These are phyloP conservation scores for Triticum timopheevii DNA, from an alignment of 176 grass and related monocot species.

Conservation along the genomic window DNA sequence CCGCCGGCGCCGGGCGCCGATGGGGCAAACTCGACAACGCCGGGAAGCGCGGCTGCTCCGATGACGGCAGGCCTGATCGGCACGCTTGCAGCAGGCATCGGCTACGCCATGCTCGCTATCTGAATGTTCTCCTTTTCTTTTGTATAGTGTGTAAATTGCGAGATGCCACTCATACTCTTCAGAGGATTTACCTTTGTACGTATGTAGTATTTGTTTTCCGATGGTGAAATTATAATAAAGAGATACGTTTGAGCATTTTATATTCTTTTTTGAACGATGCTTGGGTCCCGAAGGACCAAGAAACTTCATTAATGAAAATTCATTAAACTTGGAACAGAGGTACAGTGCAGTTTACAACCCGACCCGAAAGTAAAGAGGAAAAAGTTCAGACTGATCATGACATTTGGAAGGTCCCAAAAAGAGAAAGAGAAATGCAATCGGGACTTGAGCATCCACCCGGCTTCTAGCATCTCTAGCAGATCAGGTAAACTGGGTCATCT, in stretches of 20 bases:
- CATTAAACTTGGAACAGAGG: no score
- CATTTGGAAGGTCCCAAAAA: no score
- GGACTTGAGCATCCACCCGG: no score
- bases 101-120: conserved; percentile 34
- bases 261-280: no score
- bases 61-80: conserved; percentile 20
- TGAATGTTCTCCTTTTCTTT: neutral
- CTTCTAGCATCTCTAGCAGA: no score
- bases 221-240: neutral
- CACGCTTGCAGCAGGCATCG: conserved; percentile 44
- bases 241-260: neutral
- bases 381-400: no score
- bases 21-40: neutral
- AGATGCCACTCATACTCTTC: neutral
- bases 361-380: no score
- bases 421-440: no score
- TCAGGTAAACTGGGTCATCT: no score
- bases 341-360: no score
- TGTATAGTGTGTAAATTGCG: neutral
- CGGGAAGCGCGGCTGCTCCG: neutral
- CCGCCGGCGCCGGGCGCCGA: neutral
- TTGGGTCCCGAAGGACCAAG: no score
- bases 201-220: conserved; percentile 14
- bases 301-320: no score
- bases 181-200: neutral